These are phyloP conservation scores for Coniochaeta pulveracea DNA, from an alignment of 2,329 filamentous ascomycete genomes.

Conservation along the genomic window DNA sequence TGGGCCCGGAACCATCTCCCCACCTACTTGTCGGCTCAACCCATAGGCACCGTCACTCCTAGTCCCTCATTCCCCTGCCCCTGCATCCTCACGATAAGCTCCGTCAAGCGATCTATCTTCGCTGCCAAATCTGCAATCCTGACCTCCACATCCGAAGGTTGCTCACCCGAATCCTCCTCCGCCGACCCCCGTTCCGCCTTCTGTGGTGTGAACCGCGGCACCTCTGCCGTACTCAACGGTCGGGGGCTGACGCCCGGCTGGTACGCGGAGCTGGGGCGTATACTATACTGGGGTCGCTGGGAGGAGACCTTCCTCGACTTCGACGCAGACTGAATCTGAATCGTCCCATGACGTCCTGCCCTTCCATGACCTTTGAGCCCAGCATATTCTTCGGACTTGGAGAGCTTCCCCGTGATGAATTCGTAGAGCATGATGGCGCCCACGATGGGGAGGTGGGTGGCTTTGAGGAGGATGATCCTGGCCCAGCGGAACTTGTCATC, in stretches of 20 bases:
- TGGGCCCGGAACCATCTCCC: too few species aligned
- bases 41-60: background rate
- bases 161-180: constrained; percentile 13
- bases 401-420: constrained; percentile 27
- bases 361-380: constrained; percentile 40
- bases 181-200: background rate
- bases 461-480: constrained; percentile 50
- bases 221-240: constrained; percentile 1
- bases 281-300: background rate
- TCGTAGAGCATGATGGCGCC: constrained; percentile 60
- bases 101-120: constrained; percentile 49
- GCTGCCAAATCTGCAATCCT: constrained; percentile 41
- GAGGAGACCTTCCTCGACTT: background rate
- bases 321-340: background rate
- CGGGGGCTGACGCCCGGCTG: background rate
- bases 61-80: constrained; percentile 5
- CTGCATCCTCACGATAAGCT: constrained; percentile 38
- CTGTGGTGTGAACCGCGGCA: background rate
- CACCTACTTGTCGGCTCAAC: too few species aligned
- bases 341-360: constrained; percentile 1
- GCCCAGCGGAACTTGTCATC: constrained; percentile 50
- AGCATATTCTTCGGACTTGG: constrained; percentile 28
- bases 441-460: constrained; percentile 57
- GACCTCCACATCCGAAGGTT: constrained; percentile 27
- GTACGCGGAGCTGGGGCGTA: background rate